Base-by-base conservation (phyloP, 306 rosid genomes). In the Alnus rubra region DNA sequence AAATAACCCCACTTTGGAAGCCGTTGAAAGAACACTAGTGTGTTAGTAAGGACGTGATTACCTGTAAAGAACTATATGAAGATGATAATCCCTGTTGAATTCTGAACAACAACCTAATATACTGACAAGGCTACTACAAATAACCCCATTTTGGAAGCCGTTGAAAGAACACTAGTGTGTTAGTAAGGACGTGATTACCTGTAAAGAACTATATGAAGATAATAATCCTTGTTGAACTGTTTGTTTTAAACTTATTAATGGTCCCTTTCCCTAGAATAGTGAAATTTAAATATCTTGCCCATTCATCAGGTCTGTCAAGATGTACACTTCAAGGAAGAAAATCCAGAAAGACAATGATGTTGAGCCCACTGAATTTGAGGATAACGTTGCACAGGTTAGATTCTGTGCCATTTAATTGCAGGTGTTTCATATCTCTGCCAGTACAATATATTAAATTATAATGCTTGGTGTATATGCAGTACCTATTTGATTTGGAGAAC, bases 401-500 rank as follows among this genome's bases (percentile, higher is more conserved):
- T 13, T 7, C 9, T 1, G n/a, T 64, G 7, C 12, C 45, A 13
- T 23, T 58, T 5, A 2, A 16, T 47, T 0, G 9, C 48, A 11
- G 1, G 11, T 28, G 30, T 10, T 44, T 49, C 16, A 18, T 54
- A 11, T 67, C 33, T 58, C 44, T 15, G 37, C 18, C 33, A 18
- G 16, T 47, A 0, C 7, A 56, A 44, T 72, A 2, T 30, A 28
- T 53, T 49, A 48, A 80, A 10, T 59, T 2, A 30, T 4, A 10
- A 14, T 19, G 48, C 39, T 77, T 75, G 58, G 67, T 82, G 3
- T 47, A 16, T 71, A 4, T 82, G 80, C 83, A 92, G 97, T 71
- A 87, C 54, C 77, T 92, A 0, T 92, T 92, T 80, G 94, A 92
- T 79, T 88, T 92, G 91, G 97, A 92, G 76, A 92, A 92, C 75